phyloP scores from a whole-genome alignment of 2,329 filamentous ascomycete genomes.

The Monosporascus sp. region DNA sequence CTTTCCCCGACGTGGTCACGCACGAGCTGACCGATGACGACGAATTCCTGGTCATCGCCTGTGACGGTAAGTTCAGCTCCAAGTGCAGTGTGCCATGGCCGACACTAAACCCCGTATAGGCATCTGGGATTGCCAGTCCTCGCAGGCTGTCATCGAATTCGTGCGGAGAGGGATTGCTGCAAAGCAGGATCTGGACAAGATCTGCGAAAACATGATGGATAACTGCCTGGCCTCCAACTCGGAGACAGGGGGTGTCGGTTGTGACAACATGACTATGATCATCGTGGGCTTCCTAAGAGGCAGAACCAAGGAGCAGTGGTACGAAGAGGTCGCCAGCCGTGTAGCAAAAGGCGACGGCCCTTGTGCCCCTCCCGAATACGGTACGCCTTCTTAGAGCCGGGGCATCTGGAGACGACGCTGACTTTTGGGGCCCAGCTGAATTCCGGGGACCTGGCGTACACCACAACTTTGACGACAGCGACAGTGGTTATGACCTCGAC shows the following conservation, averaged over 20 bases:
- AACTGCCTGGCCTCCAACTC: constrained; percentile 98
- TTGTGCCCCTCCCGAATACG: constrained; percentile 98
- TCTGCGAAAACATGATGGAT: constrained; percentile 99
- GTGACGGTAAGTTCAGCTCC: constrained; percentile 64
- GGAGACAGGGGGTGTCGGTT: constrained; percentile 94
- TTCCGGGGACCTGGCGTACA: constrained; percentile 79
- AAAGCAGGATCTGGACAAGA: constrained; percentile 89
- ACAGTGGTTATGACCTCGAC: constrained; percentile 71
- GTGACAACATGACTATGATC: constrained; percentile 99
- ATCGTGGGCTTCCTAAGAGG: constrained; percentile 85
- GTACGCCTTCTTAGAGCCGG: constrained; percentile 58
- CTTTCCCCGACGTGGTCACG: constrained; percentile 87
- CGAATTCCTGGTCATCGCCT: constrained; percentile 90
- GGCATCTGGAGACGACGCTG: constrained; percentile 24
- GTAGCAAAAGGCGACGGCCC: constrained; percentile 96
- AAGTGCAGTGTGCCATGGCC: background rate
- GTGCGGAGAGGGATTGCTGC: constrained; percentile 93
- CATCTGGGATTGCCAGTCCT: constrained; percentile 99
- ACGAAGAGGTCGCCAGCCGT: constrained; percentile 87
- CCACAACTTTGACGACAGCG: constrained; percentile 77
- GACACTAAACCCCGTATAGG: constrained; percentile 47
- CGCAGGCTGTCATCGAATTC: constrained; percentile 94
- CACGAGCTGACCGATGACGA: constrained; percentile 91
- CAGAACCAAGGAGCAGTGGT: constrained; percentile 96
- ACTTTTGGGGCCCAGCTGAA: constrained; percentile 56